Base-by-base conservation (phyloP, 1,284 basidiomycete genomes). In the Kalmanozyma brasiliensis region DNA sequence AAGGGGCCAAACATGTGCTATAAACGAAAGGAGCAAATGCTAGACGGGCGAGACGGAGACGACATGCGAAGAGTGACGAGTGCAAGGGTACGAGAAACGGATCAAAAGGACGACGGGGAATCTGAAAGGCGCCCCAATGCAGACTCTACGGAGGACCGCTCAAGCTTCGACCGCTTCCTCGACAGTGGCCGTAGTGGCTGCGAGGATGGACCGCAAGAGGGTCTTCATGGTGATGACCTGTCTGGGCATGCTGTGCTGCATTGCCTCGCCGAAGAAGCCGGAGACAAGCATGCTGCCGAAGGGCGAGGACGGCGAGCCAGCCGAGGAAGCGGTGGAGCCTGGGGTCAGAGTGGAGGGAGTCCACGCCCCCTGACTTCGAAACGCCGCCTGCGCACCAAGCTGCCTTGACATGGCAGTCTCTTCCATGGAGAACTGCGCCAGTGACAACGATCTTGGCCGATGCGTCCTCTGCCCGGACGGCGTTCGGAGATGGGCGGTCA, bases 211-310 rank as follows among this genome's bases (percentile, higher is more conserved):
- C 7, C 47, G 59, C 47, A 68, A 29, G 11, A 68, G 36, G 2
- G 65, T 63, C 52, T 63, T 61, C 42, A 59, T 57, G 13, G 65
- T 68, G 7, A 68, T 55, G 11, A 68, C 46, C 13, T 47, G 51
- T 24, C 65, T 52, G 4, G 59, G 59, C 55, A 63, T 68, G 45
- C 59, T 55, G n/a, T 59, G 58, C 41, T 62, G 65, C 59, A 52
- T 55, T 11, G 52, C 49, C 24, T 68, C 65, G 30, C 65, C 59
- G 49, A 68, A 68, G 55, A 58, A 68, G 40, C 65, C 65, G 17
- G 65, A 63, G 43, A 59, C 48, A 29, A 63, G 59, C 47, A 58
- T 60, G 55, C 49, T 59, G 46, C 55, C 59, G 9, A 63, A 63
- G 2, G 65, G 65, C 8, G 65, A 63, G 8, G 59, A 59, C 8